Base-by-base conservation (phyloP, 1,139 yeast genomes). In the Yamadazyma blattariae region DNA sequence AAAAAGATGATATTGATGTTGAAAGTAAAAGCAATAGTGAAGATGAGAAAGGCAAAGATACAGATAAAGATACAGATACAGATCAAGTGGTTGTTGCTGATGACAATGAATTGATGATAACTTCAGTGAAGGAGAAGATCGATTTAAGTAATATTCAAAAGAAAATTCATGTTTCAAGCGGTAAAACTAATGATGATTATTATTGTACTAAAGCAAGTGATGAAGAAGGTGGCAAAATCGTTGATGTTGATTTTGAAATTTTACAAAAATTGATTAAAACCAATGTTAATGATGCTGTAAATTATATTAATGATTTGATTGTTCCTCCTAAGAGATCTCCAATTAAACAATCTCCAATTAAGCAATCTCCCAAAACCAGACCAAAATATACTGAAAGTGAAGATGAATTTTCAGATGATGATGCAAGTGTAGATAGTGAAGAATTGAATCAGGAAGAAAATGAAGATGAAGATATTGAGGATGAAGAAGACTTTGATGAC, bases 51-150 rank as follows among this genome's bases (percentile, higher is more conserved):
- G n/a, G n/a, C n/a, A n/a, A n/a, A n/a, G n/a, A n/a, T n/a, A n/a
- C n/a, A n/a, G n/a, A n/a, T n/a, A n/a, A n/a, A n/a, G n/a, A n/a
- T n/a, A n/a, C n/a, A n/a, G n/a, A n/a, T n/a, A n/a, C n/a, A n/a
- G n/a, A n/a, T n/a, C n/a, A n/a, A n/a, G n/a, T n/a, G n/a, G n/a
- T n/a, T n/a, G n/a, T n/a, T n/a, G 10, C 44, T 19, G 34, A 35
- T 9, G 37, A 38, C 2, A 58, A 64, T 42, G 79, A 74, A 45
- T 37, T 74, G 9, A 67, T 71, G 35, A 42, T 74, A 13, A 64
- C 78, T 1, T 61, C 77, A 0, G 56, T 61, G 25, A 34, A 52
- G 22, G 65, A 58, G 9, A 64, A 58, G 60, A 25, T 56, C 70
- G 7, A 41, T 63, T 3, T 57, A 51, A 11, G 58, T 5, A 13